Evolutionary conservation across 495 filamentous ascomycete species (phyloP), one percentile per base, ranked within the genome.

Genomic region (Mycothermus thermophilus): DNA sequence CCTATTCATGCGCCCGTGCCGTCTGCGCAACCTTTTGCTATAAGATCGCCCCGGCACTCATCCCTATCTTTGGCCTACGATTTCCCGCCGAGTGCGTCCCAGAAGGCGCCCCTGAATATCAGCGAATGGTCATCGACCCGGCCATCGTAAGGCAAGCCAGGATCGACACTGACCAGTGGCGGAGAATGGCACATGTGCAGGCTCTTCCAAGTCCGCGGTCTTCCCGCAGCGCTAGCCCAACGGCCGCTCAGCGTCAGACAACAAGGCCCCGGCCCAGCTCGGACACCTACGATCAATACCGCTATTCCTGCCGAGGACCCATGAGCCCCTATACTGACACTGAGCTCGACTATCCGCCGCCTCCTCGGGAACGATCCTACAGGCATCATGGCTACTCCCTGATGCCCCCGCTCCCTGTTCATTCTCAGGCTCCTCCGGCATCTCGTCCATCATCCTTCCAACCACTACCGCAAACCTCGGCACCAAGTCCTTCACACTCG

Each of bases 1-100:
- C 90, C 1, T 97, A 75, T 46, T 60, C 74, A 24, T 83, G 80
- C 24, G 90, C 90, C 17, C 77, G 72, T 58, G 83, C 82, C 12
- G 62, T 95, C 19, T 83, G 84, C 42, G 67, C 81, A 5, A 93
- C 79, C 2, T 94, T 95, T 51, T 96, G 88, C 63, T 75, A 75
- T 53, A 59, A 71, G 10, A 93, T 97, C 44, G 76, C 88, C 16
- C 73, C 74, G 38, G 84, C 75, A 0, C 61, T 97, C 28, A 90
- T 86, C 8, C 86, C 86, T 11, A 59, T 97, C 35, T 97, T 97
- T 51, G 90, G 90, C 0, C 64, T 67, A 5, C 68, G 75, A 35
- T 96, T 97, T 54, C 75, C 82, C 2, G 57, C 60, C 0, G 58
- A 72, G 23, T 97, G 90, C 50, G 57, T 79, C n/a, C 68, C 48